Conservation (phyloP, 2,329 filamentous ascomycete species). For the Exophiala oligosperma region DNA sequence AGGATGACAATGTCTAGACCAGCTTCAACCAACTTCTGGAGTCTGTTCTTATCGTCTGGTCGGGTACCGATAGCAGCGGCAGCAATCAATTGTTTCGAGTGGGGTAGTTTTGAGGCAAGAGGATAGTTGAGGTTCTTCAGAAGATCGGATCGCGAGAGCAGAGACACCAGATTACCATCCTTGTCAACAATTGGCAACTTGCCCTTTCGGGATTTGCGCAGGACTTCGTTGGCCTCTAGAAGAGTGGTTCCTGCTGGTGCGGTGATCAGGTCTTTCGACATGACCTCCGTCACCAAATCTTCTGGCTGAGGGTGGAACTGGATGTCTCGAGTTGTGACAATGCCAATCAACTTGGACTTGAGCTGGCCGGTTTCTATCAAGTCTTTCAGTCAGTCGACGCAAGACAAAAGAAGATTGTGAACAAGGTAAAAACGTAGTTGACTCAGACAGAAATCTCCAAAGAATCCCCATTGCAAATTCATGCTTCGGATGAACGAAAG, state of each 20-base stretch:
- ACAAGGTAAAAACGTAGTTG: slow-evolving; percentile 27
- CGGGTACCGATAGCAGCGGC: slow-evolving; percentile 94
- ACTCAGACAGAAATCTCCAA: slow-evolving; percentile 71
- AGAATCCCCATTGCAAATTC: slow-evolving; percentile 79
- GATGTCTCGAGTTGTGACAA: slow-evolving; percentile 96
- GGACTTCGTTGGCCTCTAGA: slow-evolving; percentile 85
- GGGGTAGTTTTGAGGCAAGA: slow-evolving; percentile 89
- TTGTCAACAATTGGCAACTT: slow-evolving; percentile 91
- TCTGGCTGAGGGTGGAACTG: slow-evolving; percentile 83
- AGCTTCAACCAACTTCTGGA: slow-evolving; percentile 86
- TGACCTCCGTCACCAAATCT: slow-evolving; percentile 79
- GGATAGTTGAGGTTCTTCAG: slow-evolving; percentile 99
- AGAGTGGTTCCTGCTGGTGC: slow-evolving; percentile 80
- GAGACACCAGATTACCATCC: slow-evolving; percentile 80
- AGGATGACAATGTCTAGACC: slow-evolving; percentile 93
- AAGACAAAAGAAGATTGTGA: slow-evolving; percentile 7
- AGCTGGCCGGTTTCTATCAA: slow-evolving; percentile 80
- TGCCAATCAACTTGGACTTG: slow-evolving; percentile 92
- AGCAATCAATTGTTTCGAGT: slow-evolving; percentile 96
- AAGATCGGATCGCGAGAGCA: slow-evolving; percentile 90
- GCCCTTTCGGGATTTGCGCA: slow-evolving; percentile 96
- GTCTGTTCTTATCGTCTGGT: slow-evolving; percentile 83
- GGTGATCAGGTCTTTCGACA: slow-evolving; percentile 93
- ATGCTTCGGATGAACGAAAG: slow-evolving; percentile 99
- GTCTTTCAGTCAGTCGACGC: slow-evolving; percentile 14